These are phyloP conservation scores for Yamadazyma spencermartinsiae DNA, from an alignment of 1,139 yeast genomes.

Conservation along the genomic window DNA sequence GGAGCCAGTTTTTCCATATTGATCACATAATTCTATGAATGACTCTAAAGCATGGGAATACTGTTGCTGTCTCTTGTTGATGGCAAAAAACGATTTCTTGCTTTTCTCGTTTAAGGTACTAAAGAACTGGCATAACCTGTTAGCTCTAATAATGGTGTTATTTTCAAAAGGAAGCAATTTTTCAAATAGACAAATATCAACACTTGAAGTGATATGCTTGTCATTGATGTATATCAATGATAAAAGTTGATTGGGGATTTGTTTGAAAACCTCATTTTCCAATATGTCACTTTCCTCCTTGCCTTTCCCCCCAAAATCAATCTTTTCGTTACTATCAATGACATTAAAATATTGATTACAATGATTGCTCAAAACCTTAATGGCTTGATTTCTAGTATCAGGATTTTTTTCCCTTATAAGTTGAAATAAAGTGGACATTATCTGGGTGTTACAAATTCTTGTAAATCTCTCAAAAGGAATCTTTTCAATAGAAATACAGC, in stretches of 20 bases:
- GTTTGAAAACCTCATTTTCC: conserved; percentile 31
- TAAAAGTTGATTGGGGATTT: conserved; percentile 68
- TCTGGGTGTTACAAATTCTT: conserved; percentile 44
- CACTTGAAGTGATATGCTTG: conserved; percentile 61
- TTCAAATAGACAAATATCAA: conserved; percentile 64
- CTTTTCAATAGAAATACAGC: conserved; percentile 51
- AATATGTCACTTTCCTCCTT: conserved; percentile 37
- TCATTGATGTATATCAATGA: conserved; percentile 78
- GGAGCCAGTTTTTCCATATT: conserved; percentile 31
- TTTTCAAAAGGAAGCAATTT: conserved; percentile 58
- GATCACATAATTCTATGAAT: conserved; percentile 34
- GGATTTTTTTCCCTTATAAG: conserved; percentile 69
- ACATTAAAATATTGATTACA: conserved; percentile 41
- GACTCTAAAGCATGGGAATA: conserved; percentile 43
- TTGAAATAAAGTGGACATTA: conserved; percentile 57
- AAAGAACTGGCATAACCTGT: conserved; percentile 52
- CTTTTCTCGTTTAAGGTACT: conserved; percentile 57
- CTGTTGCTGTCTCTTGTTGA: conserved; percentile 67
- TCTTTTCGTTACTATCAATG: conserved; percentile 16
- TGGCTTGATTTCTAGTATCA: conserved; percentile 64
- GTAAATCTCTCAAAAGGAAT: conserved; percentile 44
- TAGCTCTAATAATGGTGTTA: conserved; percentile 47
- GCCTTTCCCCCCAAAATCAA: conserved; percentile 31
- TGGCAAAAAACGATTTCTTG: conserved; percentile 64
- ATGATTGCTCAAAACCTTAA: conserved; percentile 54